Evolutionary conservation across 2,329 filamentous ascomycete genomes (phyloP).

Genomic region (Diplocarpon rosae): DNA sequence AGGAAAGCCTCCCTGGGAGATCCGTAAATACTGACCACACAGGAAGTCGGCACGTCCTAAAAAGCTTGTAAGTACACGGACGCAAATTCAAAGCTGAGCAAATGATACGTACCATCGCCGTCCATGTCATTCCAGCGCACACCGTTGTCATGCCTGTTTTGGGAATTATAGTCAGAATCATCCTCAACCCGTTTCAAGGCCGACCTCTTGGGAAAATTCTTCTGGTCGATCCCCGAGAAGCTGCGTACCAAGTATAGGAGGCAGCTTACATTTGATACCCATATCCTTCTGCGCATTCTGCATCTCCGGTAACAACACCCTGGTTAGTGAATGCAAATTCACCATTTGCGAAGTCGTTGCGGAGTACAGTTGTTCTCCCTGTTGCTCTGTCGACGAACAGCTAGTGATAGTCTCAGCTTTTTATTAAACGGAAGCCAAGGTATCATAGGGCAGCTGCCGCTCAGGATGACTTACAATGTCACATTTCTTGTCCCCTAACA

Average conservation of each 20-base stretch:
- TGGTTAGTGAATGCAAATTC: conserved; percentile 4
- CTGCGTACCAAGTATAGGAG: too few species aligned
- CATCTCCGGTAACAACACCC: neutral
- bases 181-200: too few species aligned
- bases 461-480: conserved; percentile 1
- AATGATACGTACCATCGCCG: neutral
- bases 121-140: conserved; percentile 5
- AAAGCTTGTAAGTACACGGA: neutral
- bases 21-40: neutral
- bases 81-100: neutral
- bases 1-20: too few species aligned
- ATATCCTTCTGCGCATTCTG: conserved; percentile 3
- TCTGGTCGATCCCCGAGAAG: too few species aligned
- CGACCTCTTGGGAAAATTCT: too few species aligned
- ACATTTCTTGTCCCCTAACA: conserved; percentile 1
- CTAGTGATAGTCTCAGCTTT: neutral
- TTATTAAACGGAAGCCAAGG: too few species aligned
- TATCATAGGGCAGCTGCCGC: too few species aligned
- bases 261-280: neutral
- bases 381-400: conserved; percentile 5
- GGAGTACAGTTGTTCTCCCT: conserved; percentile 3
- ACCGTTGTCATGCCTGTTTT: conserved; percentile 1
- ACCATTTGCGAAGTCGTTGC: conserved; percentile 5
- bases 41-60: conserved; percentile 5
- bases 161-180: too few species aligned